Evolutionary conservation across 805 yeast genomes (phyloP), one percentile per base, ranked within the genome.

Genomic region (Pichia kluyveri): DNA sequence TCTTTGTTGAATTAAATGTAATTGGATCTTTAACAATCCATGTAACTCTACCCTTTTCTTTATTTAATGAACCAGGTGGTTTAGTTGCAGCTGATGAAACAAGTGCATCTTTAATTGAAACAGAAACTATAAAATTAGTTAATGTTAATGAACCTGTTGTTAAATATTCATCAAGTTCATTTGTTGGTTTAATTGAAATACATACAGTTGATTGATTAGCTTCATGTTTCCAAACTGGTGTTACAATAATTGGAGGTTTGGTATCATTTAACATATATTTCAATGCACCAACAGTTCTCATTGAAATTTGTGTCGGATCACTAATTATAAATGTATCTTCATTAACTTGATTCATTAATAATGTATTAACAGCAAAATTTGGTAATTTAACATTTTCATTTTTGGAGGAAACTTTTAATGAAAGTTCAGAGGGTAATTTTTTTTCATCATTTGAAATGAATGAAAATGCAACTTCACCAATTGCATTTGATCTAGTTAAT

Each of bases 181-280:
- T 79, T 43, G 78, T 68, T 51, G 85, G 72, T 60, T 73, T 75
- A 52, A 87, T 67, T 18, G 83, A 80, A 49, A 91, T 72, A 68
- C 90, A 85, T 49, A 91, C 83, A 55, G 95, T 83, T 1, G 96
- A 82, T 68, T 89, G 96, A 47, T 75, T 82, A 18, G 75, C 74
- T 63, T 90, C 96, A 60, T 83, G 84, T 60, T 89, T 84, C 98
- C 98, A 93, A 41, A 83, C 78, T 40, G 96, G 96, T 38, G 80
- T 73, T 42, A 91, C 73, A 30, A 77, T 63, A 27, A 91, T 65
- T 12, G 98, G 97, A 10, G 82, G 77, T 15, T 68, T 62, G 49
- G 71, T 68, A 47, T 71, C 68, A 40, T 73, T 73, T 44, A 77
- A 60, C 61, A 83, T 72, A 61, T 90, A 91, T 62, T 86, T 86